Base-by-base conservation (phyloP, 176 grass and related monocot species). In the Alopecurus myosuroides region DNA sequence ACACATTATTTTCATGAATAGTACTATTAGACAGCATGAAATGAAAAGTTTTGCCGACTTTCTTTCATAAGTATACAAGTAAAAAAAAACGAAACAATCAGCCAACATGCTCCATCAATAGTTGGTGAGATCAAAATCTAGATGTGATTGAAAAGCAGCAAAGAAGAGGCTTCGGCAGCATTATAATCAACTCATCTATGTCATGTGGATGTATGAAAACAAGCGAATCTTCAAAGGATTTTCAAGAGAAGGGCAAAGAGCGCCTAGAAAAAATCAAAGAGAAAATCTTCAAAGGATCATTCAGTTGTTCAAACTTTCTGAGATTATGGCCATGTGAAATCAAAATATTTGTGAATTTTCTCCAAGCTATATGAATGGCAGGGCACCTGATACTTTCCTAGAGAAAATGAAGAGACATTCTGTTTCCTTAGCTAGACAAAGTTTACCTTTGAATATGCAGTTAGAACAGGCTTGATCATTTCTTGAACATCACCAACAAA, bases 401-500 rank as follows among this genome's bases (percentile, higher is more conserved):
- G 29, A n/a, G 25, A 46, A 73, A 73, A 81, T 36, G 10, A n/a
- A 51, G 12, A 23, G 60, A 67, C 13, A 50, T 74, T 74, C 18
- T 46, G n/a, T 72, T 15, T 77, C 42, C 53, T 77, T 78, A 40
- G 48, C 19, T 79, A 35, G 46, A 82, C 12, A 15, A 61, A 70
- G 28, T 37, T 67, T 90, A 95, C 96, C 91, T 98, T 95, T 78
- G 92, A 88, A 76, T 98, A 98, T 78, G 91, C 88, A 77, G 87
- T 88, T 66, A 98, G 80, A 95, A 95, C 96, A 69, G 96, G 96
- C 75, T 85, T 87, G 79, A 98, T 86, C 80, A 92, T 98, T 74
- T 98, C 96, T 87, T 98, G 93, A 89, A 95, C 87, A 86, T 98
- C 96, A 20, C 80, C 80, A 78, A 94, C 61, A 87, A 98, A 98